Conservation (phyloP, 257 asterid species). For the Lithospermum erythrorhizon region DNA sequence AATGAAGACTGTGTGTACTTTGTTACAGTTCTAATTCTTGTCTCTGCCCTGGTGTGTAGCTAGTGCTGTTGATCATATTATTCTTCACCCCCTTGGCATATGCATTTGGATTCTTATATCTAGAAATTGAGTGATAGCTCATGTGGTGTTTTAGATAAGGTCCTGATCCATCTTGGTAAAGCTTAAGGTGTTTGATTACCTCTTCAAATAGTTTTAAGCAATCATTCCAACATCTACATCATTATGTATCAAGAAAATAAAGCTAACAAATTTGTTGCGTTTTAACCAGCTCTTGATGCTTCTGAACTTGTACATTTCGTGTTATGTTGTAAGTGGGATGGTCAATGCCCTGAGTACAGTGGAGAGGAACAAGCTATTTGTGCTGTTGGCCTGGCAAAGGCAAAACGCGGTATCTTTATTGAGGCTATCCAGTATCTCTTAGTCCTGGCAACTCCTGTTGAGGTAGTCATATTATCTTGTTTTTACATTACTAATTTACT, state of each 20-base stretch:
- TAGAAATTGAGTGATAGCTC: background rate
- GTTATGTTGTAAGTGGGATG: conserved; percentile 43
- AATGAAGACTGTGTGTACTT: no score
- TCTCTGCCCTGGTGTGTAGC: no score
- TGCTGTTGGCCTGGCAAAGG: conserved; percentile 81
- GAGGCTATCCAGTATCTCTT: conserved; percentile 90
- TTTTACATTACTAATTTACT: background rate
- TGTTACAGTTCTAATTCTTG: no score
- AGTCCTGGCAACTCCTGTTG: conserved; percentile 93
- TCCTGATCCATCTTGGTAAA: background rate
- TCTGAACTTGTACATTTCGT: background rate
- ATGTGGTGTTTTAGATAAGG: background rate
- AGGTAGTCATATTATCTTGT: conserved; percentile 34
- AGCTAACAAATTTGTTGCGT: background rate
- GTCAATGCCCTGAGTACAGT: conserved; percentile 81
- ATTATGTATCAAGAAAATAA: background rate
- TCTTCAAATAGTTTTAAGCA: background rate
- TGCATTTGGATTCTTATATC: no score
- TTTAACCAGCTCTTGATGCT: conserved; percentile 1
- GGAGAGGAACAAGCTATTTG: conserved; percentile 96
- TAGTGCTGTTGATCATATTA: no score
- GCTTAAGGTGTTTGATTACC: background rate
- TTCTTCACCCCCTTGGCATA: no score
- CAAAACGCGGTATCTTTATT: conserved; percentile 75
- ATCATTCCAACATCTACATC: background rate